Conservation (phyloP, 192 early-diverging fungal genomes). For the Obelidium mucronatum region DNA sequence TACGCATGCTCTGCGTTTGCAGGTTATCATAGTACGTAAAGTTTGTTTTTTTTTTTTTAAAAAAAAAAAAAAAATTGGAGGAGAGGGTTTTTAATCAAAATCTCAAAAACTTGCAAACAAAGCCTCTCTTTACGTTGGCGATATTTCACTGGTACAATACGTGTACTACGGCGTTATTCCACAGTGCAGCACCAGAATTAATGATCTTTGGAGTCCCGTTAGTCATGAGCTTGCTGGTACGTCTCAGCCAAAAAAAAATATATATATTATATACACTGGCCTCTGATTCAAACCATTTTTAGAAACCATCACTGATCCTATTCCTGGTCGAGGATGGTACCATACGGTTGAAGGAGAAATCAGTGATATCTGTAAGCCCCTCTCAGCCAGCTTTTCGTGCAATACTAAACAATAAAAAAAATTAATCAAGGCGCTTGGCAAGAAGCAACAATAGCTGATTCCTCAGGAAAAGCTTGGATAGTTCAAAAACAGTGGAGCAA, state of each 20-base stretch:
- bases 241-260: too few relatives aligned
- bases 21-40: too few relatives aligned
- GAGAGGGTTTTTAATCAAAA: neutral
- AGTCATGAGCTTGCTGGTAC: constrained; percentile 14
- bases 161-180: constrained; percentile 23
- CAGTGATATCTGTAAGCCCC: too few relatives aligned
- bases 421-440: too few relatives aligned
- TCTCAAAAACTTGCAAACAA: neutral
- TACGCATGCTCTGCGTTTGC: constrained; percentile 11
- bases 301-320: constrained; percentile 4
- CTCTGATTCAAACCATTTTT: neutral
- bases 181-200: neutral
- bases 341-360: too few relatives aligned
- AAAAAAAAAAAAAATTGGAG: too few relatives aligned
- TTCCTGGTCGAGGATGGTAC: constrained; percentile 2
- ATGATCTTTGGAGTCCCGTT: neutral
- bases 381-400: too few relatives aligned
- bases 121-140: neutral
- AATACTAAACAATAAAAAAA: too few relatives aligned
- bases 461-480: too few relatives aligned
- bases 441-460: too few relatives aligned
- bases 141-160: neutral
- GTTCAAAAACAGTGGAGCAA: too few relatives aligned
- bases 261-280: neutral
- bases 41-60: too few relatives aligned